A percentile compares a stretch with the other conserved stretches of the same genome.
Conservation (phyloP, 345 rosid species). For the Corchorus capsularis region DNA sequence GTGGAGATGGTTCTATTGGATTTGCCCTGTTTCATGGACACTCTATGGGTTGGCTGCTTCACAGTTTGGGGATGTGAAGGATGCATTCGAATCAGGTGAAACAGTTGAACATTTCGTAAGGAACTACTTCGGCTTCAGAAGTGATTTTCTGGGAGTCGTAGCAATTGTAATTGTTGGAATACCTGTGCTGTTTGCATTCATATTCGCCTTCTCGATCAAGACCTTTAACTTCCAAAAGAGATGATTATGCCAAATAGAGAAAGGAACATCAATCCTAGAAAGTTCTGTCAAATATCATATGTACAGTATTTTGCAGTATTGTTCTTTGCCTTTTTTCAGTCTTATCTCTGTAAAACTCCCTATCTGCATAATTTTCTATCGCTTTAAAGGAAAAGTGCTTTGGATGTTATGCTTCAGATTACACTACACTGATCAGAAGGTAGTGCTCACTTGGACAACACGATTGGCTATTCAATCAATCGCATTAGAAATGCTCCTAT, state of each 20-base stretch:
- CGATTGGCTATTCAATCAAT: too few species aligned
- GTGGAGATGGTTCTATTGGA: constrained; percentile 80
- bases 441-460: too few species aligned
- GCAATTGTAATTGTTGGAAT: constrained; percentile 54
- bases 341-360: too few species aligned
- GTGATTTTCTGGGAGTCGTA: constrained; percentile 56
- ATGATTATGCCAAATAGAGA: constrained; percentile 17
- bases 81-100: constrained; percentile 39
- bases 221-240: constrained; percentile 73
- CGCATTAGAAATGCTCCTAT: too few species aligned
- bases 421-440: too few species aligned
- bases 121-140: constrained; percentile 57
- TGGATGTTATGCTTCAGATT: too few species aligned
- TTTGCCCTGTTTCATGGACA: constrained; percentile 52
- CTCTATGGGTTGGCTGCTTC: constrained; percentile 54
- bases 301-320: too few species aligned
- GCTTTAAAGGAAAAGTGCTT: too few species aligned
- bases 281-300: too few species aligned
- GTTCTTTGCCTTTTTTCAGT: too few species aligned
- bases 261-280: too few species aligned
- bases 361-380: too few species aligned
- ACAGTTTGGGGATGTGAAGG: constrained; percentile 54
- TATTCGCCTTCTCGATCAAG: constrained; percentile 69
- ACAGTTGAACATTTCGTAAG: constrained; percentile 54
- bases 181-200: constrained; percentile 54